Evolutionary conservation across 2,329 filamentous ascomycete genomes (phyloP), one percentile per base, ranked within the genome.

Genomic region (Diaporthe batatas): DNA sequence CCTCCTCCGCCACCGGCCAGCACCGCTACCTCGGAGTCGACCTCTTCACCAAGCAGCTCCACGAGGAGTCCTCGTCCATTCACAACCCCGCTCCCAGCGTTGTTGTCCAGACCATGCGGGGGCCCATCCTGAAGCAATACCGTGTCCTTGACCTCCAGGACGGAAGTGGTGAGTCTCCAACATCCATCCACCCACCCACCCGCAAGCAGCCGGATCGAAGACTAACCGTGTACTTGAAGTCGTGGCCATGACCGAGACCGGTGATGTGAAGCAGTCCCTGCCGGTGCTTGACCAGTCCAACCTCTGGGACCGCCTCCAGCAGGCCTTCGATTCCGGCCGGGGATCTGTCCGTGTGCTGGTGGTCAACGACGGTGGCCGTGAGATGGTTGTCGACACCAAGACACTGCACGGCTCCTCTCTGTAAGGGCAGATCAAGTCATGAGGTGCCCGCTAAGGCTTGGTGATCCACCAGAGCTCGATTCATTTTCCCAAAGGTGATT

Each of bases 71-170:
- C 72, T 96, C 93, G 80, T 98, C 98, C 88, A 92, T 98, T 87
- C 95, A 94, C 86, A 97, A 97, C 93, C 96, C 96, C 77, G 94
- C 93, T 78, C 96, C 96, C 79, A 98, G 94, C 79, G 96, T 99
- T 75, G 91, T 98, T 76, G 96, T 99, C 81, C 96, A 99, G 93
- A 98, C 96, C 88, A 98, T 99, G 95, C 93, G 97, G 78, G 96
- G 96, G 80, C 96, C 96, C 76, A 92, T 98, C 88, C 98, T 98
- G 94, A 98, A 98, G 94, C 96, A 98, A 91, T 99, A 99, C 93
- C 95, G 96, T 82, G 96, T 99, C 83, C 93, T 99, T 76, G 96
- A 99, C 89, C 93, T 99, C 85, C 92, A 95, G 84, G 94, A 97
- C 78, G 95, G 90, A 79, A 79, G 92, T 80, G 88, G 89, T 81